Conservation (phyloP, 108 stramenopile species). For the Nannochloropsis gaditana region DNA sequence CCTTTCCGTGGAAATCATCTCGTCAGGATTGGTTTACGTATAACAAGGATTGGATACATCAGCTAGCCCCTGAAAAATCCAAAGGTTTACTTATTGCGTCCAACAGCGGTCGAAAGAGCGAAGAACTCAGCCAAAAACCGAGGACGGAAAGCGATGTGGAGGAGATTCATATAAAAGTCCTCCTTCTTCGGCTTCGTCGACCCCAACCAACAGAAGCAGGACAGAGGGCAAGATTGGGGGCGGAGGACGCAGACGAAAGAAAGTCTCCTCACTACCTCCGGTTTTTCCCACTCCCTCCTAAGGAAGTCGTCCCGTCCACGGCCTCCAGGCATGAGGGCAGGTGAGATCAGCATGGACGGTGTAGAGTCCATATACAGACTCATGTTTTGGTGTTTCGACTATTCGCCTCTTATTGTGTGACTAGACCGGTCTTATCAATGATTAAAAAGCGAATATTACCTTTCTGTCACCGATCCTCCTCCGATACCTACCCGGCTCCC, state of each 20-base stretch:
- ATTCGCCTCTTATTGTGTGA: no score
- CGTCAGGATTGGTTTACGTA: not conserved
- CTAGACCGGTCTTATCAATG: no score
- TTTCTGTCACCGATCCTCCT: no score
- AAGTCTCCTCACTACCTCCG: conserved; percentile 10
- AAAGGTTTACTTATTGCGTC: not conserved
- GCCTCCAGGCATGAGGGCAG: no score
- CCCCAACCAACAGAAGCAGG: not conserved
- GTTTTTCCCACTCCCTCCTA: not conserved
- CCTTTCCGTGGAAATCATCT: no score
- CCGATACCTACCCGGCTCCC: no score
- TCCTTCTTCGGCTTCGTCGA: not conserved
- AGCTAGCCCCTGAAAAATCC: not conserved
- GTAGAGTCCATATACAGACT: no score
- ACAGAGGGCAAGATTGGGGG: not conserved
- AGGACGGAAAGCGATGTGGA: not conserved
- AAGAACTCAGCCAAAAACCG: not conserved
- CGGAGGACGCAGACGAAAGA: not conserved
- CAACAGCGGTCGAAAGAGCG: not conserved
- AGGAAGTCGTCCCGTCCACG: no score
- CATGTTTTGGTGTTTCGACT: no score
- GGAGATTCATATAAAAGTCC: not conserved
- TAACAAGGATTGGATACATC: not conserved
- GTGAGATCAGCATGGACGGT: no score
- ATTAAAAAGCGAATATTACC: no score